Conservation (phyloP, 352 stramenopile species). For the Phytophthora cryptogea region DNA sequence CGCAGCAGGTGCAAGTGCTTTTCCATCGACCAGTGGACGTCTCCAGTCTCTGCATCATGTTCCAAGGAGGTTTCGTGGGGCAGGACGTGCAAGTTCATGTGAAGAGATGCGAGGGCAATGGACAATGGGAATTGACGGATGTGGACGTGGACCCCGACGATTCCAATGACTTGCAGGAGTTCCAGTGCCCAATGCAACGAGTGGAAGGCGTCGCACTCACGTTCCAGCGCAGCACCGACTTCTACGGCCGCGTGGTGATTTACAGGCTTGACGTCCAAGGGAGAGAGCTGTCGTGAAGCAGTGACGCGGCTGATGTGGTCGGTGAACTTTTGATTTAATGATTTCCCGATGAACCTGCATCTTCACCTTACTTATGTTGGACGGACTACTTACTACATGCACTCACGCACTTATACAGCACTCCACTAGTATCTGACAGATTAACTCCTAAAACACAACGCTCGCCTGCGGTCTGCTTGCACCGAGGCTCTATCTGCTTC, state of each 20-base stretch:
- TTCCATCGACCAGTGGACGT: conserved; percentile 60
- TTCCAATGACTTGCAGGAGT: conserved; percentile 61
- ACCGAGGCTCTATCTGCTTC: conserved; percentile 18
- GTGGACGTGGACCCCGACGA: conserved; percentile 49
- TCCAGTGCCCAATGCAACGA: conserved; percentile 27
- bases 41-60: conserved; percentile 58
- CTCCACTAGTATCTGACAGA: conserved; percentile 17
- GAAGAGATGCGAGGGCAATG: conserved; percentile 4
- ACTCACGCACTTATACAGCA: conserved; percentile 21
- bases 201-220: conserved; percentile 52
- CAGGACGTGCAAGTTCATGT: conserved; percentile 58
- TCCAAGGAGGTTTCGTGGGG: conserved; percentile 77
- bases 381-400: conserved; percentile 20
- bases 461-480: conserved; percentile 15
- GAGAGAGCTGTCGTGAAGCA: conserved; percentile 18
- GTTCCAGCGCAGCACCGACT: conserved; percentile 71
- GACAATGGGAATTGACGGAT: conserved; percentile 30
- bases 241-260: conserved; percentile 75
- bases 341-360: conserved; percentile 20
- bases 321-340: conserved; percentile 3
- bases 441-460: conserved; percentile 29
- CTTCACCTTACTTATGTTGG: background rate
- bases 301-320: background rate
- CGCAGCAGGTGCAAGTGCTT: conserved; percentile 63
- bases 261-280: conserved; percentile 60